These are phyloP conservation scores for Pleurotus salmoneostramineus DNA, from an alignment of 768 basidiomycete species.

Conservation along the genomic window DNA sequence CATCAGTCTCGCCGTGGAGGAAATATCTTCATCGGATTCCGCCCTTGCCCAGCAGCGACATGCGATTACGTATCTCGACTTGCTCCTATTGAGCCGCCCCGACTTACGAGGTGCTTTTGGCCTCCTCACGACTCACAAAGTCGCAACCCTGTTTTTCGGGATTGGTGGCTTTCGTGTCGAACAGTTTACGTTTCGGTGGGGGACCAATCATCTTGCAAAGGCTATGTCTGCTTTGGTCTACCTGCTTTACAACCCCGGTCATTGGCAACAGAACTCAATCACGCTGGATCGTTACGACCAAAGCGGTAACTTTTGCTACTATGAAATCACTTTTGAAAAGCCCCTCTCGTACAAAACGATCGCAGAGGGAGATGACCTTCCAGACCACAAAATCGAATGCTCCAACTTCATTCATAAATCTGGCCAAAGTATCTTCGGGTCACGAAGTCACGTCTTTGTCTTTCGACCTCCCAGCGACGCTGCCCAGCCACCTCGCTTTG, in stretches of 20 bases:
- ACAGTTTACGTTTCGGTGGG: background rate
- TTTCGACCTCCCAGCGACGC: no score
- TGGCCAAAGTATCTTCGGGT: no score
- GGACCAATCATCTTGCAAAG: background rate
- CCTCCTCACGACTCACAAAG: background rate
- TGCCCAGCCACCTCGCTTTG: background rate
- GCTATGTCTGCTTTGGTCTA: background rate
- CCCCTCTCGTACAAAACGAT: no score
- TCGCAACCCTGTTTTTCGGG: no score
- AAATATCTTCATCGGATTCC: background rate
- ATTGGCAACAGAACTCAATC: background rate
- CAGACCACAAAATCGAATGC: no score
- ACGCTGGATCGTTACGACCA: background rate
- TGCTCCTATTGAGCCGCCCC: background rate
- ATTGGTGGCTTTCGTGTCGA: background rate
- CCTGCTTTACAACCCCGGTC: background rate
- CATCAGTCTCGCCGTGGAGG: background rate
- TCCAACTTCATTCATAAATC: no score
- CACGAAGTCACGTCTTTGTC: no score
- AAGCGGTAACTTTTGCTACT: background rate
- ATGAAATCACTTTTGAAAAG: background rate
- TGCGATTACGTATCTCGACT: background rate
- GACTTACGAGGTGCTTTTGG: background rate
- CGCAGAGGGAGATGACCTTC: no score
- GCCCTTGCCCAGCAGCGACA: background rate